Conservation (phyloP, 371 early-diverging fungal species). For the Circinella minor region DNA sequence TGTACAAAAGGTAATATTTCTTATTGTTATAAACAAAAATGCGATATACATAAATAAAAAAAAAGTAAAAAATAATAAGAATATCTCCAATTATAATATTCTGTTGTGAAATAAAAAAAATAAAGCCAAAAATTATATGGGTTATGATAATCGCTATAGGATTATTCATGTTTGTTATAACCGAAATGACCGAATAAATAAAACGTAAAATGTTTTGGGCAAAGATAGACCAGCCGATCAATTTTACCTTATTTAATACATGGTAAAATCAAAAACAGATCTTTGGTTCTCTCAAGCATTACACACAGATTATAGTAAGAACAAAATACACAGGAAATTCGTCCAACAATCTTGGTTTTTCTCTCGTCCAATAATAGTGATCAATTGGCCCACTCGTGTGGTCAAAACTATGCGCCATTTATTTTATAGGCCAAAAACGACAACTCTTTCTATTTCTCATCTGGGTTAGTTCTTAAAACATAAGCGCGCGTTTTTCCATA, state of each 20-base stretch:
- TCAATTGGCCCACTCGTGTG: background rate
- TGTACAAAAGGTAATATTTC: background rate
- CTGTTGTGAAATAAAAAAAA: no score
- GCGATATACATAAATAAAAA: no score
- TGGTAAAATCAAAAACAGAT: background rate
- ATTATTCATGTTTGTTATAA: background rate
- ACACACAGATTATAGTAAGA: background rate
- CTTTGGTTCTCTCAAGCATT: background rate
- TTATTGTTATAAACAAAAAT: background rate
- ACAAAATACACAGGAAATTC: background rate
- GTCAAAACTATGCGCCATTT: constrained; percentile 5
- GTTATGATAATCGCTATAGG: background rate
- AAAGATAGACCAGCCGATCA: constrained; percentile 9
- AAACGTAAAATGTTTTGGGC: background rate
- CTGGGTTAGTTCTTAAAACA: background rate
- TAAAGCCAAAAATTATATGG: no score
- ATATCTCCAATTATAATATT: no score
- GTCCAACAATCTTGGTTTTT: background rate
- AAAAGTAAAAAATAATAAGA: no score
- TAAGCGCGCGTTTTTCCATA: background rate
- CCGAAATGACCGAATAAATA: background rate
- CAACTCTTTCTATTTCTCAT: background rate
- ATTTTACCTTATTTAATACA: background rate
- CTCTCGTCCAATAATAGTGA: background rate
- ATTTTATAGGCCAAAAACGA: constrained; percentile 9